A percentile compares a stretch with the other conserved stretches of the same genome.
Conservation (phyloP, 495 filamentous ascomycete genomes). For the Neurospora africana region DNA sequence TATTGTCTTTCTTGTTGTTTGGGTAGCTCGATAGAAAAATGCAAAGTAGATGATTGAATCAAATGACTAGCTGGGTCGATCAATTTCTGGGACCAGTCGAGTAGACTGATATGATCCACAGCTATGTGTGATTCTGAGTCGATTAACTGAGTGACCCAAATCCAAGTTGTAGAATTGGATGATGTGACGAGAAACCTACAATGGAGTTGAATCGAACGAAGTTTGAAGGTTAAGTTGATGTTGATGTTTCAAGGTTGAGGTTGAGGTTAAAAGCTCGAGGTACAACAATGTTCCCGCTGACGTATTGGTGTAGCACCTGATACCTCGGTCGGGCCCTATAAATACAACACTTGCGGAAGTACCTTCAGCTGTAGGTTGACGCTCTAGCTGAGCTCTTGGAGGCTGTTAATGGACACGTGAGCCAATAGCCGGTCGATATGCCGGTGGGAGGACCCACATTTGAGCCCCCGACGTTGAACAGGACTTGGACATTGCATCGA, state of each 20-base stretch:
- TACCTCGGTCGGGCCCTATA: background rate
- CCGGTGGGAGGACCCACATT: background rate
- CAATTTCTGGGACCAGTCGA: background rate
- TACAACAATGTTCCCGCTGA: background rate
- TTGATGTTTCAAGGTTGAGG: too few species aligned
- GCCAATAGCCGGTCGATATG: background rate
- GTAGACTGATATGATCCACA: background rate
- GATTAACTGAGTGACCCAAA: background rate
- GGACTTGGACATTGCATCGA: background rate
- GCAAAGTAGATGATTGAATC: too few species aligned
- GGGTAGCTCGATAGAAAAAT: background rate
- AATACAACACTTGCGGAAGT: background rate
- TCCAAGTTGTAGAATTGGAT: background rate
- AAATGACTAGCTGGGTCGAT: background rate
- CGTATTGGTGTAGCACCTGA: background rate
- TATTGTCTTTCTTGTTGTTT: slow-evolving; percentile 17
- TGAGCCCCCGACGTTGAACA: background rate
- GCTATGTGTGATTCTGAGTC: background rate
- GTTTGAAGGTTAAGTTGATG: background rate
- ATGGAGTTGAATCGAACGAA: background rate
- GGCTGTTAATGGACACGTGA: background rate
- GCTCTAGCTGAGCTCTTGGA: too few species aligned
- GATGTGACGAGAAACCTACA: background rate
- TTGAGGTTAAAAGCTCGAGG: background rate
- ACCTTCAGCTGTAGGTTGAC: background rate